phyloP scores from a whole-genome alignment of 2,329 filamentous ascomycete genomes.

The Biscogniauxia sp. region DNA sequence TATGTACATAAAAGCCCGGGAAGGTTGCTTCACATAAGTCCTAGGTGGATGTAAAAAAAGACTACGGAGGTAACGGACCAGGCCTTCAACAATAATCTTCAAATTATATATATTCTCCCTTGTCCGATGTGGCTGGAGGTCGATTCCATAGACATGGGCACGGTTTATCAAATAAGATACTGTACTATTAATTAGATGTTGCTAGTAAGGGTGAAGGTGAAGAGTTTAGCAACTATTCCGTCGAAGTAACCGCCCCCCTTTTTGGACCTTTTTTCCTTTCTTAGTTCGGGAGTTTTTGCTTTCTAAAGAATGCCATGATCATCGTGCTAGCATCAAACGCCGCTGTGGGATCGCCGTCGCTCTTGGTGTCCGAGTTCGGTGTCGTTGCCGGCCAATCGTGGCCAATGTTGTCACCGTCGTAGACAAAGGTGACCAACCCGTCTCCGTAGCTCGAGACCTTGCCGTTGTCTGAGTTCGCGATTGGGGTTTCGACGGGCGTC shows the following conservation, averaged over 20 bases:
- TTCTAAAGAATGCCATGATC: constrained; percentile 28
- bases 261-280: too few relatives aligned
- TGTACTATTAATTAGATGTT: neutral
- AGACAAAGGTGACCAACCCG: constrained; percentile 25
- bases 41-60: too few relatives aligned
- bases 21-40: too few relatives aligned
- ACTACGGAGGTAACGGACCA: too few relatives aligned
- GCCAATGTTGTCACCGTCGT: constrained; percentile 26
- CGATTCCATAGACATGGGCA: neutral
- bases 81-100: too few relatives aligned
- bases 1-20: too few relatives aligned
- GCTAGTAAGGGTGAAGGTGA: neutral
- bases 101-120: neutral
- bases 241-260: neutral
- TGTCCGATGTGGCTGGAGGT: neutral
- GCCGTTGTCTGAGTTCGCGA: neutral
- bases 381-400: constrained; percentile 28
- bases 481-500: neutral
- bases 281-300: neutral
- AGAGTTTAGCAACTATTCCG: neutral
- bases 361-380: constrained; percentile 22
- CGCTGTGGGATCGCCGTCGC: constrained; percentile 14
- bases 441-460: neutral
- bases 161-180: neutral
- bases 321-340: constrained; percentile 26